A percentile compares a stretch with the other conserved stretches of the same genome.
phyloP scores from a whole-genome alignment of 202 grass and related monocot species.

The Alloteropsis angusta region DNA sequence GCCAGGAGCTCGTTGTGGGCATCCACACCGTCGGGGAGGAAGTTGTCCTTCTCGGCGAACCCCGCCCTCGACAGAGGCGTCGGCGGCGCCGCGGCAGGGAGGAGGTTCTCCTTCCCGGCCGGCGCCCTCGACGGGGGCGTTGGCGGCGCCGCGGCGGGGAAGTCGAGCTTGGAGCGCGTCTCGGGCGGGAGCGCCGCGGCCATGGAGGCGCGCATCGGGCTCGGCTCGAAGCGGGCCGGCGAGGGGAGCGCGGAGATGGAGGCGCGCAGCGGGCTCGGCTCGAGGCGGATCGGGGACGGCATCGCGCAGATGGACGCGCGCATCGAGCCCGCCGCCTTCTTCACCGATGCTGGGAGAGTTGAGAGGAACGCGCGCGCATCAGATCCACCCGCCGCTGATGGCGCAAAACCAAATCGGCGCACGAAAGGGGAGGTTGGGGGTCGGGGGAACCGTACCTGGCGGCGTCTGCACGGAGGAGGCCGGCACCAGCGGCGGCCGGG shows the following conservation, averaged over 20 bases:
- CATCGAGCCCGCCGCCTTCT: constrained; percentile 30
- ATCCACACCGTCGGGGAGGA: not conserved
- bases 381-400: not conserved
- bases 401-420: not conserved
- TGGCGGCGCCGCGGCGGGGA: not conserved
- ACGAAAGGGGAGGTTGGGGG: not conserved
- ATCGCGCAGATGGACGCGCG: constrained; percentile 40
- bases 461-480: constrained; percentile 16
- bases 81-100: not conserved
- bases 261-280: constrained; percentile 12
- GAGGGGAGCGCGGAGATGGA: constrained; percentile 10
- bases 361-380: not conserved
- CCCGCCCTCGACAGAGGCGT: not conserved
- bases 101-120: not conserved
- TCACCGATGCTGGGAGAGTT: constrained; percentile 19
- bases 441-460: constrained; percentile 21
- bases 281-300: constrained; percentile 24
- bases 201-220: not conserved
- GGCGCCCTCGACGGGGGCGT: not conserved
- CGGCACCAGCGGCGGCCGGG: constrained; percentile 8
- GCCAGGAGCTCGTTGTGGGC: not conserved
- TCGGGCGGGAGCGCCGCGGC: not conserved
- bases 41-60: not conserved
- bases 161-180: not conserved
- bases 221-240: not conserved